Conservation (phyloP, 129 eudicot genomes). For the Heracleum sosnowskyi region DNA sequence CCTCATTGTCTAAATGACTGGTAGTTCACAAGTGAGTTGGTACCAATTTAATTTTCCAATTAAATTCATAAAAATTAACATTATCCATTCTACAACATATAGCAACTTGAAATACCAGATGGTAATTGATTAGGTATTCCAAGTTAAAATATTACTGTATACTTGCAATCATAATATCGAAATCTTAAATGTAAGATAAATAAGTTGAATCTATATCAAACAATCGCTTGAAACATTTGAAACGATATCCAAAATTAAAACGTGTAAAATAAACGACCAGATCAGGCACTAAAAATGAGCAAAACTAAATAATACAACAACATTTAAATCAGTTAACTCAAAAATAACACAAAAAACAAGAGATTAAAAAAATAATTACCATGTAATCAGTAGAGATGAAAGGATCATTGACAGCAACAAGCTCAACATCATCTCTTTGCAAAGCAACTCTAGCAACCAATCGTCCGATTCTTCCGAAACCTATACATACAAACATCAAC, state of each 20-base stretch:
- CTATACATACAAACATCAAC: constrained; percentile 9
- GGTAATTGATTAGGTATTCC: too few species aligned
- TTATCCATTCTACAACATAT: too few species aligned
- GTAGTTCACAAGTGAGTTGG: too few species aligned
- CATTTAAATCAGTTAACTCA: background rate
- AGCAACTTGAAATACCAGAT: too few species aligned
- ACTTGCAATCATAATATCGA: too few species aligned
- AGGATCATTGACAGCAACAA: constrained; percentile 60
- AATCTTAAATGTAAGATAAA: background rate
- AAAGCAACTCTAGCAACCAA: constrained; percentile 57
- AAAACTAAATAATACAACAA: background rate
- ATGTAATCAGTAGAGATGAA: constrained; percentile 50
- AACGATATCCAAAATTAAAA: too few species aligned
- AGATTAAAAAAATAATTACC: constrained; percentile 12
- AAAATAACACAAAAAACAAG: background rate
- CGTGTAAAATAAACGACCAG: background rate
- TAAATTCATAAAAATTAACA: background rate
- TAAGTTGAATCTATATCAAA: background rate
- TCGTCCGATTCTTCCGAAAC: constrained; percentile 56
- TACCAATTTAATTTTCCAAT: background rate
- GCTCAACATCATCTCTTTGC: constrained; percentile 63
- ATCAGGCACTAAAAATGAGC: background rate
- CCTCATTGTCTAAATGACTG: too few species aligned
- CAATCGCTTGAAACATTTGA: background rate
- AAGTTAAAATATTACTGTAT: too few species aligned